phyloP scores from a whole-genome alignment of 768 basidiomycete genomes.

The Psilocybe azurescens region DNA sequence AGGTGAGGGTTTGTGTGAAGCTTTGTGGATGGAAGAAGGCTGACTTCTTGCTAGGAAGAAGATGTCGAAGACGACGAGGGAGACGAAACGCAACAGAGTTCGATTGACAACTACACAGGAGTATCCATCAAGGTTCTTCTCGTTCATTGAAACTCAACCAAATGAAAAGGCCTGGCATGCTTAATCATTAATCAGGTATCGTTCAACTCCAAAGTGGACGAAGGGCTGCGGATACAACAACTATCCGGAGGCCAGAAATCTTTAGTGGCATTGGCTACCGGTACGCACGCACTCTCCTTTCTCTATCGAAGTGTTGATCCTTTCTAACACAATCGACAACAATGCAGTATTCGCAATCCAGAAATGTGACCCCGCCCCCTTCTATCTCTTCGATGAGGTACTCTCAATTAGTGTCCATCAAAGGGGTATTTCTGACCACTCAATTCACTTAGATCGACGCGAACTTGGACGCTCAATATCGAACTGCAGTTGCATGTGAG shows the following conservation, averaged over 20 bases:
- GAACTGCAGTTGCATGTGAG: constrained; percentile 94
- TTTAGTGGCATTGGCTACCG: constrained; percentile 92
- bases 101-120: constrained; percentile 94
- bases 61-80: constrained; percentile 72
- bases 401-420: not conserved
- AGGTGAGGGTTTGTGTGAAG: constrained; percentile 45
- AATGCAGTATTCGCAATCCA: constrained; percentile 93
- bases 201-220: constrained; percentile 98
- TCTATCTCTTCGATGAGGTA: constrained; percentile 98
- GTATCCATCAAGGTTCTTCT: constrained; percentile 85
- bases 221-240: constrained; percentile 95
- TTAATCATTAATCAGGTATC: constrained; percentile 66
- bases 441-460: constrained; percentile 79
- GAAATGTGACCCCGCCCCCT: constrained; percentile 98
- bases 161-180: constrained; percentile 2
- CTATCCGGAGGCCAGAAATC: constrained; percentile 98
- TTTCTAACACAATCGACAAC: not conserved
- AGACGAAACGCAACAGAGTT: constrained; percentile 70
- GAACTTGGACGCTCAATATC: constrained; percentile 96
- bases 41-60: constrained; percentile 57
- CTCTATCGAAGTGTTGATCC: too few species aligned
- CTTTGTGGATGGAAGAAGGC: not conserved
- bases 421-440: not conserved
- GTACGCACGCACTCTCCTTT: constrained; percentile 37
- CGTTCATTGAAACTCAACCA: not conserved